Evolutionary conservation across 192 early-diverging fungal species (phyloP).

Genomic region (Coemansia furcata): DNA sequence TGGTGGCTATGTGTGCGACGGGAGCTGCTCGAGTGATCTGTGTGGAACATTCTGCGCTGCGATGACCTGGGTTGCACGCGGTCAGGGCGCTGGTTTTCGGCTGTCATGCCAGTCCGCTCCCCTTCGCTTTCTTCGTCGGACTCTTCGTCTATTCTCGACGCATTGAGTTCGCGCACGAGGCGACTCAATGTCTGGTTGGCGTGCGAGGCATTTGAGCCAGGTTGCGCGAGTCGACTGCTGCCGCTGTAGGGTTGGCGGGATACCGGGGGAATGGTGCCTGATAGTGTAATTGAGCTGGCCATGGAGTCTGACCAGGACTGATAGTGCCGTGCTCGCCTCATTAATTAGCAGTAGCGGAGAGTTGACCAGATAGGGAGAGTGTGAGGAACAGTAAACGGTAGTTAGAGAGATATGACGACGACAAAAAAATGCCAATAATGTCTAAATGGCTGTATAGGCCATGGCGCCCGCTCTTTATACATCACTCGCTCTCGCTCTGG

Average conservation of each 20-base stretch:
- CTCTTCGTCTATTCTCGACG: slow-evolving; percentile 31
- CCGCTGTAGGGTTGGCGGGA: slow-evolving; percentile 7
- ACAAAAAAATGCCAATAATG: neutral
- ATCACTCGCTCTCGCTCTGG: neutral
- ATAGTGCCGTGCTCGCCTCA: slow-evolving; percentile 33
- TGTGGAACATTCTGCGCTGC: neutral
- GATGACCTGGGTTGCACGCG: neutral
- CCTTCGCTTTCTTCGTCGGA: slow-evolving; percentile 11
- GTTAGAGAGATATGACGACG: neutral
- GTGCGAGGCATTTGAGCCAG: neutral
- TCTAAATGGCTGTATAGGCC: neutral
- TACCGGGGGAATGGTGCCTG: slow-evolving; percentile 10
- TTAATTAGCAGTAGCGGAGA: neutral
- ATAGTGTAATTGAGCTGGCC: slow-evolving; percentile 45
- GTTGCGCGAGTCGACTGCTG: slow-evolving; percentile 9
- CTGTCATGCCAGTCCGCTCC: slow-evolving; percentile 1
- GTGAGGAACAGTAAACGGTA: neutral
- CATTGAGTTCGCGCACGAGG: slow-evolving; percentile 28
- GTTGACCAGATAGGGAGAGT: neutral
- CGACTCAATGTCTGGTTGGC: slow-evolving; percentile 21
- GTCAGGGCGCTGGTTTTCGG: neutral
- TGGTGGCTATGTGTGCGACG: neutral
- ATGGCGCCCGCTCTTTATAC: neutral
- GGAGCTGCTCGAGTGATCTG: neutral
- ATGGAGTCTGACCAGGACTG: slow-evolving; percentile 51